Evolutionary conservation across 768 basidiomycete genomes (phyloP).

Genomic region (Boletellus ananas): DNA sequence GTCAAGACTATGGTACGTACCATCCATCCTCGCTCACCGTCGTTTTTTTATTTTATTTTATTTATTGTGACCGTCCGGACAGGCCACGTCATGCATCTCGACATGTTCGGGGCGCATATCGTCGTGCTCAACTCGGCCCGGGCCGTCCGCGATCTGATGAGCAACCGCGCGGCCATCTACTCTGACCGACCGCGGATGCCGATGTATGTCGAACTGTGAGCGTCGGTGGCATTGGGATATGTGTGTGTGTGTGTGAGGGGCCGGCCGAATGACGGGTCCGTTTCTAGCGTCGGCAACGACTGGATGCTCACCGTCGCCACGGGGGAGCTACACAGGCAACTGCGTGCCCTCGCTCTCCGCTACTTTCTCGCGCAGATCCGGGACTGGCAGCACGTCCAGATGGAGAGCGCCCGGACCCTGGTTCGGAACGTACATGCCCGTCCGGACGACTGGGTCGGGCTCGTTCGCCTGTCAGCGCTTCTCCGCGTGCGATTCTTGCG

Average conservation of each 20-base stretch:
- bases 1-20: too few species aligned
- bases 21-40: too few species aligned
- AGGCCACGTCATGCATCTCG: neutral
- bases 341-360: conserved; percentile 8
- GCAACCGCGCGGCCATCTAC: conserved; percentile 4
- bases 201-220: conserved; percentile 1
- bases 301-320: conserved; percentile 1
- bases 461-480: too few species aligned
- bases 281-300: neutral
- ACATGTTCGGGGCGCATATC: conserved; percentile 6
- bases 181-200: neutral
- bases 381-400: neutral
- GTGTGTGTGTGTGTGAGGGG: too few species aligned
- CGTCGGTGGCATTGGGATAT: neutral
- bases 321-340: conserved; percentile 9
- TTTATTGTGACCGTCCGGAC: too few species aligned
- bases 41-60: too few species aligned
- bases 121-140: conserved; percentile 35
- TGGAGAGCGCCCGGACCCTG: too few species aligned
- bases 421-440: too few species aligned
- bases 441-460: too few species aligned
- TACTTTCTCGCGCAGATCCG: conserved; percentile 11
- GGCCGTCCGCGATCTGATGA: conserved; percentile 1
- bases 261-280: neutral
- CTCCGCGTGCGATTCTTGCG: too few species aligned